Evolutionary conservation across 2,329 filamentous ascomycete genomes (phyloP).

Genomic region (Cryphonectria nitschkei): DNA sequence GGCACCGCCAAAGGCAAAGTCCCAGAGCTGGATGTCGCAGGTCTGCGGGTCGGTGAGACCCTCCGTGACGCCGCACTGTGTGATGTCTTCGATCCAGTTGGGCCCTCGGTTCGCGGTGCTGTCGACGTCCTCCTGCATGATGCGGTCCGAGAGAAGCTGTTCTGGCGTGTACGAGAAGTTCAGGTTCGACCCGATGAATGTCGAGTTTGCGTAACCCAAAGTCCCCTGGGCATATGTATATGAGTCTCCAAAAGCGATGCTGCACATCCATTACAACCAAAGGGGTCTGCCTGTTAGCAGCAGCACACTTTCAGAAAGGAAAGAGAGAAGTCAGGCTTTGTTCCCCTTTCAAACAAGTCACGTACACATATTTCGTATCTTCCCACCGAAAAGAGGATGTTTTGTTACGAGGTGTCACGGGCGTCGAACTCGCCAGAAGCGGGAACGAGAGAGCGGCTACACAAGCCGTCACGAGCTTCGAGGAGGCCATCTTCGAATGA

Average conservation of each 20-base stretch:
- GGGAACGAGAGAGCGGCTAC: constrained; percentile 9
- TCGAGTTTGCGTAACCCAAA: constrained; percentile 52
- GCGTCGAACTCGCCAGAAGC: neutral
- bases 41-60: constrained; percentile 47
- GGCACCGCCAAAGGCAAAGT: constrained; percentile 59
- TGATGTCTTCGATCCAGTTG: constrained; percentile 59
- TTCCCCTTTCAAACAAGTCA: neutral
- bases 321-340: neutral
- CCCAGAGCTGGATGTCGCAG: constrained; percentile 55
- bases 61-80: constrained; percentile 50
- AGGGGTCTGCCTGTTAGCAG: neutral
- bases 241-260: constrained; percentile 54
- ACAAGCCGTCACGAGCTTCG: constrained; percentile 6
- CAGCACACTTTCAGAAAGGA: neutral
- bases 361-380: constrained; percentile 19
- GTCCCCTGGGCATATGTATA: constrained; percentile 59
- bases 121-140: constrained; percentile 54
- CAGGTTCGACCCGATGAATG: constrained; percentile 58
- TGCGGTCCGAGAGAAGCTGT: constrained; percentile 49
- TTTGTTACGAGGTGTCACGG: neutral
- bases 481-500: neutral
- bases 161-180: constrained; percentile 49
- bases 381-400: constrained; percentile 9
- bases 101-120: constrained; percentile 56
- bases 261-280: constrained; percentile 22